phyloP scores from a whole-genome alignment of 768 basidiomycete genomes.

The Pisolithus albus region DNA sequence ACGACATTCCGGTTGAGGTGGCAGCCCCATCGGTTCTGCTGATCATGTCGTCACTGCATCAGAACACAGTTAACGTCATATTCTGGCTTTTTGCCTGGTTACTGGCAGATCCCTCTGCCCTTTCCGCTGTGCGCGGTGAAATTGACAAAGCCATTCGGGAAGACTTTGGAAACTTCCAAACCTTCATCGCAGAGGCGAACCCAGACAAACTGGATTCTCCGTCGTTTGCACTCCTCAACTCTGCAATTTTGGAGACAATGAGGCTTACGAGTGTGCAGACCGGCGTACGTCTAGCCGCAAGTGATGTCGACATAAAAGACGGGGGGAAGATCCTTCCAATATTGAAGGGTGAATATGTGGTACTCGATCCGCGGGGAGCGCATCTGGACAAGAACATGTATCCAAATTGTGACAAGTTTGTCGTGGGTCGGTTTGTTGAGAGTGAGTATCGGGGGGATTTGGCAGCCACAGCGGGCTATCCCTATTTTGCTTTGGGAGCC shows the following conservation, averaged over 20 bases:
- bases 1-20: slow-evolving; percentile 12
- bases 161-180: slow-evolving; percentile 7
- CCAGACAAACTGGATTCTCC: slow-evolving; percentile 13
- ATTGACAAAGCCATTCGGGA: slow-evolving; percentile 29
- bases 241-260: slow-evolving; percentile 23
- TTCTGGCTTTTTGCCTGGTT: slow-evolving; percentile 23
- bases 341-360: slow-evolving; percentile 15
- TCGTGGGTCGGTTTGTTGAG: slow-evolving; percentile 16
- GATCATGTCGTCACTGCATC: slow-evolving; percentile 18
- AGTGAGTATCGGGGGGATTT: slow-evolving; percentile 7
- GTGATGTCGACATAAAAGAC: slow-evolving; percentile 13
- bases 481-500: slow-evolving; percentile 12
- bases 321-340: slow-evolving; percentile 8
- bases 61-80: slow-evolving; percentile 15
- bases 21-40: slow-evolving; percentile 14
- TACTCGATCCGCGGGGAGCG: slow-evolving; percentile 11
- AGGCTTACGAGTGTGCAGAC: slow-evolving; percentile 14
- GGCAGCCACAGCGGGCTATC: slow-evolving; percentile 8
- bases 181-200: slow-evolving; percentile 4
- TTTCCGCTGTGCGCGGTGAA: slow-evolving; percentile 41
- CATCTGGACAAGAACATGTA: slow-evolving; percentile 15
- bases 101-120: slow-evolving; percentile 36
- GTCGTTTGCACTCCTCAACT: slow-evolving; percentile 16
- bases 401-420: slow-evolving; percentile 9
- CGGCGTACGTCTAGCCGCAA: slow-evolving; percentile 10